Percentiles rank a stretch among this genome's conserved stretches.
phyloP scores from a whole-genome alignment of 1,139 yeast genomes.

The Trichomonascaceae sp. region DNA sequence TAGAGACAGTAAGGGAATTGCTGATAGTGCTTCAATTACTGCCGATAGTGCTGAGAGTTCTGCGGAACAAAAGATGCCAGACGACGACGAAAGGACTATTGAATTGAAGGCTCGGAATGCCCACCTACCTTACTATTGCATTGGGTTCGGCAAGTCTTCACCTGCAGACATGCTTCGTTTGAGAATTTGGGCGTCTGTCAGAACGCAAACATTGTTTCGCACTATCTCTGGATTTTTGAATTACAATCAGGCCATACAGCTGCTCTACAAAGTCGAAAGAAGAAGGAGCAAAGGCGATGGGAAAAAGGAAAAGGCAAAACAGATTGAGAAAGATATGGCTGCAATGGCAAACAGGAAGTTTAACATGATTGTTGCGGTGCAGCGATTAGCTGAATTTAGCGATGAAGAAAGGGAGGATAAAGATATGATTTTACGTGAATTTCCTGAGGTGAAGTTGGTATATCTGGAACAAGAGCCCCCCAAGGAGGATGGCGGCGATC shows the following conservation, averaged over 20 bases:
- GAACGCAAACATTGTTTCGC: constrained; percentile 72
- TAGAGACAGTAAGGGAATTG: constrained; percentile 13
- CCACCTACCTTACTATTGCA: constrained; percentile 62
- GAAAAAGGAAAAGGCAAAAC: constrained; percentile 34
- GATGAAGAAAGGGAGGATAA: constrained; percentile 50
- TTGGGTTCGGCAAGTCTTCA: constrained; percentile 63
- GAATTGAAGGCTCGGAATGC: neutral
- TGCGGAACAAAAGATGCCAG: constrained; percentile 11
- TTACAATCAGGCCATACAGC: constrained; percentile 49
- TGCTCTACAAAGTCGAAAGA: constrained; percentile 58
- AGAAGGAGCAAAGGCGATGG: constrained; percentile 26
- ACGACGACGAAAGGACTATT: constrained; percentile 8
- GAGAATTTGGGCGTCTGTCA: constrained; percentile 73
- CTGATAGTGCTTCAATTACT: constrained; percentile 17
- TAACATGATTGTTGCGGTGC: constrained; percentile 65
- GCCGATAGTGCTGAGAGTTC: constrained; percentile 14
- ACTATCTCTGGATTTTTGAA: constrained; percentile 75
- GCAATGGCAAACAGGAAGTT: constrained; percentile 56
- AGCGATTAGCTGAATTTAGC: constrained; percentile 49
- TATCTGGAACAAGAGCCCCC: constrained; percentile 48
- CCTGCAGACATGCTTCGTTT: constrained; percentile 61
- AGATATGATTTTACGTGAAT: constrained; percentile 51
- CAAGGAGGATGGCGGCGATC: constrained; percentile 28
- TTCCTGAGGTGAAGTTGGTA: constrained; percentile 56
- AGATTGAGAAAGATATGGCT: constrained; percentile 33